phyloP scores from a whole-genome alignment of 768 basidiomycete genomes.

The Tricholoma flavovirens region DNA sequence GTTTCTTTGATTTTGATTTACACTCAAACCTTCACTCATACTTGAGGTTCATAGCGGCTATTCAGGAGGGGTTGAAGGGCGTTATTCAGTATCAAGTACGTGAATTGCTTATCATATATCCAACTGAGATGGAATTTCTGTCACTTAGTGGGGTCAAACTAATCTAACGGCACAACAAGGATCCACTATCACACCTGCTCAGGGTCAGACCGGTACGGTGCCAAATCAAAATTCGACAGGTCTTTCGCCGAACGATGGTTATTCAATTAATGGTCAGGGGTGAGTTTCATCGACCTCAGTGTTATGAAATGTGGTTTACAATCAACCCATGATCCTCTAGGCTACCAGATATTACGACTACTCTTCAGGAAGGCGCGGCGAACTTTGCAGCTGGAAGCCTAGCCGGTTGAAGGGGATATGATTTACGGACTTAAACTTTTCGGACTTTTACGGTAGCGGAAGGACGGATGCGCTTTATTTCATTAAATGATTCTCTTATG shows the following conservation, averaged over 20 bases:
- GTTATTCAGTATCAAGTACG: constrained; percentile 44
- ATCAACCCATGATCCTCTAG: neutral
- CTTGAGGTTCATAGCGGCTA: neutral
- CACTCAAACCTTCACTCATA: neutral
- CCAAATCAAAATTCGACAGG: constrained; percentile 33
- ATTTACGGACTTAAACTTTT: neutral
- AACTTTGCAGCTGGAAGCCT: neutral
- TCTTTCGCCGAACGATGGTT: constrained; percentile 63
- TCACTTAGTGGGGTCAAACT: constrained; percentile 50
- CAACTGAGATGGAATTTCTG: constrained; percentile 10
- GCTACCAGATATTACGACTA: neutral
- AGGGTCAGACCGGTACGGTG: constrained; percentile 27
- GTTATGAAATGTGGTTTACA: neutral
- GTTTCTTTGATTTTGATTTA: neutral
- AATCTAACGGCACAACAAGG: constrained; percentile 43
- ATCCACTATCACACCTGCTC: constrained; percentile 34
- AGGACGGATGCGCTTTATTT: neutral
- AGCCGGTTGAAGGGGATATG: neutral
- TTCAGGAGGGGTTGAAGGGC: constrained; percentile 37
- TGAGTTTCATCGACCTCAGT: constrained; percentile 16
- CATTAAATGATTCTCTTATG: neutral
- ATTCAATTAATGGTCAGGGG: constrained; percentile 38
- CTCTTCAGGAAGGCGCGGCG: neutral
- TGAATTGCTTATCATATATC: neutral
- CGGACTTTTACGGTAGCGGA: neutral